Percentiles rank a stretch among this genome's conserved stretches.
Evolutionary conservation across 192 early-diverging fungal genomes (phyloP).

Genomic region (Backusella westeae): DNA sequence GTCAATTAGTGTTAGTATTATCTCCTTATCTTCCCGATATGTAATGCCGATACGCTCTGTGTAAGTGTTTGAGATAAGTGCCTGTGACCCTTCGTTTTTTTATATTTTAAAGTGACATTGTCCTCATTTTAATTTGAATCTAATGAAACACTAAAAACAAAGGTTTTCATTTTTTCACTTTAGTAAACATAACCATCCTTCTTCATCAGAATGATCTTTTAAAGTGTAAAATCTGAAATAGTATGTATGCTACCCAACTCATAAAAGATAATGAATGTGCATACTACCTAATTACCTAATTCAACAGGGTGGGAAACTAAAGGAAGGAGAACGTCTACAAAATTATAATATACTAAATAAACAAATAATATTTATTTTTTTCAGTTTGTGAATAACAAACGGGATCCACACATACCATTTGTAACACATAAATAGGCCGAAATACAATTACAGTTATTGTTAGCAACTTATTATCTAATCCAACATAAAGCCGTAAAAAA

Average conservation of each 20-base stretch:
- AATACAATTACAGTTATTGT: neutral
- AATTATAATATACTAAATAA: neutral
- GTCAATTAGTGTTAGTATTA: neutral
- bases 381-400: neutral
- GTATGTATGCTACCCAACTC: neutral
- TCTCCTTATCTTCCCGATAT: neutral
- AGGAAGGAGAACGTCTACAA: neutral
- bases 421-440: neutral
- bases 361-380: neutral
- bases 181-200: neutral
- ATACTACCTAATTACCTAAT: neutral
- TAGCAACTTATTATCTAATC: neutral
- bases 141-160: neutral
- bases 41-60: neutral
- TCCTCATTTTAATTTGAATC: neutral
- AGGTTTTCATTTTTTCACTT: neutral
- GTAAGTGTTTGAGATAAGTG: no score
- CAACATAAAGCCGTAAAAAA: no score
- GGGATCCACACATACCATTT: no score
- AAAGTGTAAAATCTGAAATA: neutral
- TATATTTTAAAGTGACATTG: no score
- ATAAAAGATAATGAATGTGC: neutral
- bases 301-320: neutral
- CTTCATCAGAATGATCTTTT: no score
- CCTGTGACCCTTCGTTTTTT: no score